Evolutionary conservation across 73 alveolate genomes (phyloP).

Genomic region (Paramecium bursaria): DNA sequence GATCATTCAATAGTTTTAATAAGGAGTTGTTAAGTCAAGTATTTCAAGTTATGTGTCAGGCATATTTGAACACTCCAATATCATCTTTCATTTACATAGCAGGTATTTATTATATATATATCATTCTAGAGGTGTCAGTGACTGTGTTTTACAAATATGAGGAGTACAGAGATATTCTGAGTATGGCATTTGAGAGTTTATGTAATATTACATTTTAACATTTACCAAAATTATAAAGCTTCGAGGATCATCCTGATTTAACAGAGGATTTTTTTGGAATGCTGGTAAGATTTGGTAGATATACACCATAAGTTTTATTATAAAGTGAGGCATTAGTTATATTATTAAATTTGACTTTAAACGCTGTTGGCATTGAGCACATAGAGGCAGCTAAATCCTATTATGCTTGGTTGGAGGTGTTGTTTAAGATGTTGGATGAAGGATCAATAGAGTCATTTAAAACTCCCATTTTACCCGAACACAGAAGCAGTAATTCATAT

Average conservation of each 20-base stretch:
- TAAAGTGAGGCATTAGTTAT: conserved; percentile 36
- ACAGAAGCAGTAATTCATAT: not conserved
- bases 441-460: conserved; percentile 6
- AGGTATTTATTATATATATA: not conserved
- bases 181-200: conserved; percentile 14
- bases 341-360: conserved; percentile 17
- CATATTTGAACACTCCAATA: conserved; percentile 13
- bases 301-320: conserved; percentile 10
- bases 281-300: conserved; percentile 60
- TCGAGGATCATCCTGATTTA: conserved; percentile 54
- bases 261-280: conserved; percentile 58
- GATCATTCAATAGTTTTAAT: not conserved
- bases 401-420: conserved; percentile 51
- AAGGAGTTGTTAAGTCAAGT: conserved; percentile 32
- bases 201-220: conserved; percentile 42
- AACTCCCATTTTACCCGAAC: not conserved
- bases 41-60: not conserved
- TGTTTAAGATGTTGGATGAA: conserved; percentile 19
- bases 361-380: conserved; percentile 41
- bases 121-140: conserved; percentile 39
- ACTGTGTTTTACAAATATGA: conserved; percentile 50
- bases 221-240: conserved; percentile 46
- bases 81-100: conserved; percentile 36
- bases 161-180: not conserved
- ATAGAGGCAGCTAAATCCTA: conserved; percentile 44